Evolutionary conservation across 257 asterid species (phyloP).

Genomic region (Datura wrightii): DNA sequence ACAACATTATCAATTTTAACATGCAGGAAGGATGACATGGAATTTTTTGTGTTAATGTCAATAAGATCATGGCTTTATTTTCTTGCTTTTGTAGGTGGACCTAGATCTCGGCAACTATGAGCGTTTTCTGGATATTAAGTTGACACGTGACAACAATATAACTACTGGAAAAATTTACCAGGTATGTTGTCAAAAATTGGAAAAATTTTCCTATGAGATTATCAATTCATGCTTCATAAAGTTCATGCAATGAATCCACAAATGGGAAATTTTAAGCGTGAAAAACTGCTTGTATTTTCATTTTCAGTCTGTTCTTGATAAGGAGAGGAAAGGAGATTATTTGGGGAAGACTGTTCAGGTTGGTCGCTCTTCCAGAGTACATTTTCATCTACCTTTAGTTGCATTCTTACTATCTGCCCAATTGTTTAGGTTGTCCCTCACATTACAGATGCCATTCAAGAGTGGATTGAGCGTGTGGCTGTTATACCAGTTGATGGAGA

Average conservation of each 20-base stretch:
- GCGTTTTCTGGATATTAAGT: conserved; percentile 80
- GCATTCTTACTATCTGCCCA: conserved; percentile 31
- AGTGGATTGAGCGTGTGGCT: conserved; percentile 82
- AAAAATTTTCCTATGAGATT: not conserved
- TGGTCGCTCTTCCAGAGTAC: conserved; percentile 29
- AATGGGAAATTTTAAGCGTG: conserved; percentile 23
- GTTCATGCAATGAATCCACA: conserved; percentile 17
- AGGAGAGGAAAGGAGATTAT: conserved; percentile 83
- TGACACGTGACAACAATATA: conserved; percentile 85
- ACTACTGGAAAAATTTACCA: conserved; percentile 95
- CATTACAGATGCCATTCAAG: conserved; percentile 85
- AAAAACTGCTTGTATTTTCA: conserved; percentile 30
- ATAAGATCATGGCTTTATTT: not conserved
- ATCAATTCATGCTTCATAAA: not conserved
- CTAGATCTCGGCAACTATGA: conserved; percentile 97
- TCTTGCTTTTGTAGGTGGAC: conserved; percentile 75
- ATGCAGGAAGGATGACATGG: not conserved
- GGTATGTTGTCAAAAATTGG: conserved; percentile 49
- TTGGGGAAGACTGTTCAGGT: conserved; percentile 83
- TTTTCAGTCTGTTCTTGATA: conserved; percentile 66
- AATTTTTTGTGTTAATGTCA: conserved; percentile 17
- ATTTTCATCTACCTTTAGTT: conserved; percentile 29
- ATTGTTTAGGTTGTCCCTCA: conserved; percentile 76
- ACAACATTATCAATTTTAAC: not conserved
- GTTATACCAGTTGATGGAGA: conserved; percentile 75